Percentiles rank a stretch among this genome's conserved stretches.
phyloP scores from a whole-genome alignment of 805 yeast species.

The Saturnispora bothae region DNA sequence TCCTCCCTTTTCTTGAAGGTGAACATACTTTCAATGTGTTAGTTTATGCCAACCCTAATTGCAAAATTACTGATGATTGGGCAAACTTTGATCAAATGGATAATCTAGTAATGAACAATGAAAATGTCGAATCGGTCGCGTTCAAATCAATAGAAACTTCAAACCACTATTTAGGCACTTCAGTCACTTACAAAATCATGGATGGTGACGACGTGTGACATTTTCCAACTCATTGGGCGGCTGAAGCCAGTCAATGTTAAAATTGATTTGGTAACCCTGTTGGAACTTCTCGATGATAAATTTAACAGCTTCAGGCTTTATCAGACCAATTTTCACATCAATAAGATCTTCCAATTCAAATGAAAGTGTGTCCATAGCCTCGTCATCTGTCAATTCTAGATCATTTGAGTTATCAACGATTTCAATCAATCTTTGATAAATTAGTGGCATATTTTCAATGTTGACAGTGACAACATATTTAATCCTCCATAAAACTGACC shows the following conservation, averaged over 20 bases:
- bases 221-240: slow-evolving; percentile 9
- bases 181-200: slow-evolving; percentile 46
- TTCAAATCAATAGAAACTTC: slow-evolving; percentile 60
- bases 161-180: slow-evolving; percentile 60
- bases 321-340: slow-evolving; percentile 15
- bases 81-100: slow-evolving; percentile 43
- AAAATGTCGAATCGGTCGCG: slow-evolving; percentile 54
- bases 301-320: slow-evolving; percentile 11
- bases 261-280: background rate
- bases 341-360: slow-evolving; percentile 13
- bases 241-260: slow-evolving; percentile 7
- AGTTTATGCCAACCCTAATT: slow-evolving; percentile 65
- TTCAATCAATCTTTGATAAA: slow-evolving; percentile 17
- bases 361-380: background rate
- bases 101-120: slow-evolving; percentile 38
- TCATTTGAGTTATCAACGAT: slow-evolving; percentile 11
- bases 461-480: slow-evolving; percentile 34
- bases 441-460: slow-evolving; percentile 28
- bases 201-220: background rate
- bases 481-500: slow-evolving; percentile 54
- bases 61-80: slow-evolving; percentile 75
- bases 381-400: background rate
- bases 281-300: background rate
- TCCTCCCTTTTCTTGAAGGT: slow-evolving; percentile 59
- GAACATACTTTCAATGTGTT: slow-evolving; percentile 74